Conservation (phyloP, 208 protist genomes). For the Leptomonas seymouri region DNA sequence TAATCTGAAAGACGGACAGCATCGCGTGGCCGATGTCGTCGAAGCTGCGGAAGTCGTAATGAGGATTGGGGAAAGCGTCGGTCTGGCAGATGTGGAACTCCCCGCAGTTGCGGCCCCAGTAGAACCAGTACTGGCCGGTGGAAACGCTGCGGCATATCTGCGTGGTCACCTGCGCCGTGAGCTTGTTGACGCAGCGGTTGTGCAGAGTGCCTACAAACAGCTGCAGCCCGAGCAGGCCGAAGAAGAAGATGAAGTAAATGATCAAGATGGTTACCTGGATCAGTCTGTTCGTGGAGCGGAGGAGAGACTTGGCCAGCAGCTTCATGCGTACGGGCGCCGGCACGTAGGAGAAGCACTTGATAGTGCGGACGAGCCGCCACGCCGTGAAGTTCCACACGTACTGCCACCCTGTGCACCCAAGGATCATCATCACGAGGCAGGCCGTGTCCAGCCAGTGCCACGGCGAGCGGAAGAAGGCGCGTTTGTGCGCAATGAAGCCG, state of each 20-base stretch:
- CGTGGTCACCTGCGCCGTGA: slow-evolving; percentile 53
- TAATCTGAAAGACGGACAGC: slow-evolving; percentile 88
- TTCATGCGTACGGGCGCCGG: slow-evolving; percentile 78
- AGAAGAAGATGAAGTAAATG: slow-evolving; percentile 90
- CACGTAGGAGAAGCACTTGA: slow-evolving; percentile 85
- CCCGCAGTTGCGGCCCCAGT: slow-evolving; percentile 73
- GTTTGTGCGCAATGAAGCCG: slow-evolving; percentile 77
- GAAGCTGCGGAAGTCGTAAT: slow-evolving; percentile 89
- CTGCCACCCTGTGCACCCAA: slow-evolving; percentile 78
- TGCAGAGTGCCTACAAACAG: slow-evolving; percentile 81
- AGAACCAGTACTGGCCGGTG: slow-evolving; percentile 68
- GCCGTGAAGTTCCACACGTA: slow-evolving; percentile 85
- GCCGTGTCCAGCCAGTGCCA: slow-evolving; percentile 93
- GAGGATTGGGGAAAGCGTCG: slow-evolving; percentile 70
- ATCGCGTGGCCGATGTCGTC: slow-evolving; percentile 91
- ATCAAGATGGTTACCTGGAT: slow-evolving; percentile 73
- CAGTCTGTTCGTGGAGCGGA: slow-evolving; percentile 79
- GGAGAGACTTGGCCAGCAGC: slow-evolving; percentile 85
- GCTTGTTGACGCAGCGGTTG: slow-evolving; percentile 75
- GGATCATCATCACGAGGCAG: slow-evolving; percentile 79
- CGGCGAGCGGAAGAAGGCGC: slow-evolving; percentile 87
- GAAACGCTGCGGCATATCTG: slow-evolving; percentile 66
- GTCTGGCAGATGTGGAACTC: slow-evolving; percentile 52
- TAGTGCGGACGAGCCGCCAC: slow-evolving; percentile 84
- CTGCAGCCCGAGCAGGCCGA: slow-evolving; percentile 85